Conservation (phyloP, 306 rosid genomes). For the Rubus parviflorus region DNA sequence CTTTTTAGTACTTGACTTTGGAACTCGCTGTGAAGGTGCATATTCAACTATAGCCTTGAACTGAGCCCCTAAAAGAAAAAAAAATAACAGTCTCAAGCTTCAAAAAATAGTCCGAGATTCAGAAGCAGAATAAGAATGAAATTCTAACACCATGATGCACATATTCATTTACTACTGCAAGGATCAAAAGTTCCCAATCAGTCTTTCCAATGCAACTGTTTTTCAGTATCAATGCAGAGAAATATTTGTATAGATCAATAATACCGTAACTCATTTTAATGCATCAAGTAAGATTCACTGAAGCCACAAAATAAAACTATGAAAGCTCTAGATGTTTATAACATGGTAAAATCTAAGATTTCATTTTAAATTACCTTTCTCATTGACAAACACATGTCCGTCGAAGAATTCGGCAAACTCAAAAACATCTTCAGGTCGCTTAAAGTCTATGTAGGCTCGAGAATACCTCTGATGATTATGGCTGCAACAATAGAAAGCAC, state of each 20-base stretch:
- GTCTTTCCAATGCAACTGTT: not conserved
- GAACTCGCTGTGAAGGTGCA: conserved; percentile 91
- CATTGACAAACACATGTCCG: conserved; percentile 90
- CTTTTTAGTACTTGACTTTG: conserved; percentile 52
- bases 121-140: not conserved
- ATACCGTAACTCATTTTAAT: not conserved
- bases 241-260: not conserved
- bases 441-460: conserved; percentile 83
- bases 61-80: conserved; percentile 57
- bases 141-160: not conserved
- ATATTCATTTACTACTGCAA: not conserved
- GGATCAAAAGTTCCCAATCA: not conserved
- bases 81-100: conserved; percentile 1
- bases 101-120: conserved; percentile 1
- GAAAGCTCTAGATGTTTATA: not conserved
- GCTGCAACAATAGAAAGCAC: conserved; percentile 52
- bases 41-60: conserved; percentile 81
- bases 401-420: conserved; percentile 82
- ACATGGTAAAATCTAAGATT: not conserved
- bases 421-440: conserved; percentile 63
- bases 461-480: conserved; percentile 71
- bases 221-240: conserved; percentile 5
- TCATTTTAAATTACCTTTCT: conserved; percentile 57
- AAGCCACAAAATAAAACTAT: conserved; percentile 1
- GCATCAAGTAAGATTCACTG: not conserved